Evolutionary conservation across 352 stramenopile genomes (phyloP).

Genomic region (Pythium sp.): DNA sequence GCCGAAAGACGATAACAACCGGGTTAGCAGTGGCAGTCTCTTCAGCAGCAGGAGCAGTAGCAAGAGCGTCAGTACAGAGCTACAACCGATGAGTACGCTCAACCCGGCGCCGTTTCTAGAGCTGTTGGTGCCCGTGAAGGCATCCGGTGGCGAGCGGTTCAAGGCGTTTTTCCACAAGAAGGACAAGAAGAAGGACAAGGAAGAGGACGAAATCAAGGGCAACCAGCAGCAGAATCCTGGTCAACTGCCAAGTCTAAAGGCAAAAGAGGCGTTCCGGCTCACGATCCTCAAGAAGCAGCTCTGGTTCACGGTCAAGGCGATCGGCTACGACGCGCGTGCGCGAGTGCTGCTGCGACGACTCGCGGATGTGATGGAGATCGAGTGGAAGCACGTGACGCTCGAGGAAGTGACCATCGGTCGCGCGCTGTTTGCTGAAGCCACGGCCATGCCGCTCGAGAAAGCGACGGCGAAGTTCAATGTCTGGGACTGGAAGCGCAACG

Average conservation of each 20-base stretch:
- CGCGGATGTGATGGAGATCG: conserved; percentile 42
- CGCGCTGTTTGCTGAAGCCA: conserved; percentile 68
- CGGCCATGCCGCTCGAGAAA: conserved; percentile 70
- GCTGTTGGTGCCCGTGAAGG: conserved; percentile 41
- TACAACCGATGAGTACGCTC: conserved; percentile 20
- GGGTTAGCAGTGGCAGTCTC: conserved; percentile 15
- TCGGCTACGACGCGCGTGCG: conserved; percentile 73
- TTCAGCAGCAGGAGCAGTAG: conserved; percentile 16
- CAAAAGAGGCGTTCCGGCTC: conserved; percentile 43
- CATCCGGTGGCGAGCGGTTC: conserved; percentile 18
- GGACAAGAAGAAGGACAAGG: conserved; percentile 25
- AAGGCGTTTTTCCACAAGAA: conserved; percentile 28
- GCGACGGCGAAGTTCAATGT: conserved; percentile 45
- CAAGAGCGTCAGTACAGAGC: not conserved
- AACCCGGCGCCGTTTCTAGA: conserved; percentile 63
- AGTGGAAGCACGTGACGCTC: conserved; percentile 56
- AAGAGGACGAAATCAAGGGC: conserved; percentile 12
- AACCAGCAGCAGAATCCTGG: not conserved
- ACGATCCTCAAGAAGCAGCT: conserved; percentile 65
- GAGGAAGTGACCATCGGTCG: conserved; percentile 74
- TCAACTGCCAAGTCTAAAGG: conserved; percentile 18
- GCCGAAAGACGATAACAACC: conserved; percentile 1
- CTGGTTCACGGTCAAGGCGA: conserved; percentile 75
- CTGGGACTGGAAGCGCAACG: conserved; percentile 83
- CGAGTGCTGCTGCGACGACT: conserved; percentile 55